phyloP scores from a whole-genome alignment of 2,329 filamentous ascomycete genomes.

The Paramyrothecium sp. region DNA sequence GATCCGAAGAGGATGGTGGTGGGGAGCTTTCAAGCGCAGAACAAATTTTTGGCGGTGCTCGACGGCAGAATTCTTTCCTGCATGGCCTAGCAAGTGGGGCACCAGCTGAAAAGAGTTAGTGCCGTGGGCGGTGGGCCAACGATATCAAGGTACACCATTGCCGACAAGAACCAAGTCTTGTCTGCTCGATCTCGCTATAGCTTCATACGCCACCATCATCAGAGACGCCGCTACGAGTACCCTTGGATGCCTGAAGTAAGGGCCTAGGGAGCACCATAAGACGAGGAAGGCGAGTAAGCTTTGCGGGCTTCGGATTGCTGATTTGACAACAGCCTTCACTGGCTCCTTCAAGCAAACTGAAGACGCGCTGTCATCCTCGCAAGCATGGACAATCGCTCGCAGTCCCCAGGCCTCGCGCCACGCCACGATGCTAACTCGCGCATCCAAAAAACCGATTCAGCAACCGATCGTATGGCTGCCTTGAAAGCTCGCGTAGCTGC shows the following conservation, averaged over 20 bases:
- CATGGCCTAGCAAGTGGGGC: not conserved
- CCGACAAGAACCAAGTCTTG: no score
- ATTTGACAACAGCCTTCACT: no score
- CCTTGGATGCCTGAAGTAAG: no score
- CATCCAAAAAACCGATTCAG: constrained; percentile 54
- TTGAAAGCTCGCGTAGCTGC: constrained; percentile 79
- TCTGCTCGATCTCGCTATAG: no score
- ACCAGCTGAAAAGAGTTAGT: not conserved
- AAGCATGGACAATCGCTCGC: constrained; percentile 51
- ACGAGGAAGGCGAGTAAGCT: no score
- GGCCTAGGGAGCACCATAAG: no score
- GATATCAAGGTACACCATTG: no score
- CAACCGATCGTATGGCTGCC: constrained; percentile 68
- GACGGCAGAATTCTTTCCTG: constrained; percentile 38
- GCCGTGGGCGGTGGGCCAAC: not conserved
- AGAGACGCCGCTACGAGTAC: no score
- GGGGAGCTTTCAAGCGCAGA: not conserved
- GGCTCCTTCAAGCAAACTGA: no score
- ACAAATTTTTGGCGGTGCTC: constrained; percentile 43
- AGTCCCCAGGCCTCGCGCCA: constrained; percentile 51
- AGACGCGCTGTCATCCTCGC: no score
- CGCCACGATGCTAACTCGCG: constrained; percentile 54
- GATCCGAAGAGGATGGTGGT: not conserved
- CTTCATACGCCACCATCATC: no score
- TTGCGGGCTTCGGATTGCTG: no score